Conservation (phyloP, 2,329 filamentous ascomycete genomes). For the Bipolaris bicolor region DNA sequence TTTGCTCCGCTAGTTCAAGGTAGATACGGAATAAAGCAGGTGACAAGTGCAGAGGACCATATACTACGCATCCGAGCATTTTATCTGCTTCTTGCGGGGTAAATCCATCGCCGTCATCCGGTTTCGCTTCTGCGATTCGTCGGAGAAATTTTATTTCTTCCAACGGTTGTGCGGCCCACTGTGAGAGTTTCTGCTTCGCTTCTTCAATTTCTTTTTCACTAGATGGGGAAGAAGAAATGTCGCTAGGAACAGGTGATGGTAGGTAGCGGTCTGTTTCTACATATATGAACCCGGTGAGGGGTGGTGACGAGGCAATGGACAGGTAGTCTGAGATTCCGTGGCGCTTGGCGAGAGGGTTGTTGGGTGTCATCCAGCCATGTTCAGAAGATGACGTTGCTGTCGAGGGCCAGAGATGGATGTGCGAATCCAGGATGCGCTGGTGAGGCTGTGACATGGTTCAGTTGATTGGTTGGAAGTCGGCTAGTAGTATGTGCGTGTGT, state of each 20-base stretch:
- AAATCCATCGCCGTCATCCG: slow-evolving; percentile 66
- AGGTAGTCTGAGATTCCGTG: slow-evolving; percentile 70
- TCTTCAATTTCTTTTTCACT: neutral
- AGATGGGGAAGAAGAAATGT: neutral
- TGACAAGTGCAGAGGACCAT: slow-evolving; percentile 80
- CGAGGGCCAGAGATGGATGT: slow-evolving; percentile 85
- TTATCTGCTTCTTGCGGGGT: slow-evolving; percentile 55
- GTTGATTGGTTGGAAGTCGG: neutral
- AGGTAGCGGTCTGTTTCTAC: slow-evolving; percentile 77
- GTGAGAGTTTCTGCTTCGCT: slow-evolving; percentile 33
- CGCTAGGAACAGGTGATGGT: slow-evolving; percentile 15
- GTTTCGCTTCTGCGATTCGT: slow-evolving; percentile 67
- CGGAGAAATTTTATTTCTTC: slow-evolving; percentile 74
- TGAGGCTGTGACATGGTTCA: neutral
- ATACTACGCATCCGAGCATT: slow-evolving; percentile 74
- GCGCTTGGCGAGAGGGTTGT: slow-evolving; percentile 63
- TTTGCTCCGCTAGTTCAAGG: slow-evolving; percentile 64
- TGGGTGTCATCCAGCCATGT: slow-evolving; percentile 71
- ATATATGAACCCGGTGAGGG: slow-evolving; percentile 71
- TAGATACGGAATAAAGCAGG: slow-evolving; percentile 67
- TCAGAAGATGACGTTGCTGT: slow-evolving; percentile 64
- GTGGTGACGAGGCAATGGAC: slow-evolving; percentile 14
- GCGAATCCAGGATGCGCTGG: slow-evolving; percentile 75
- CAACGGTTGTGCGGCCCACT: slow-evolving; percentile 71
- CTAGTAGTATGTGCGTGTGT: too few relatives aligned